Evolutionary conservation across 129 eudicot genomes (phyloP).

Genomic region (Pulicaria dysenterica): DNA sequence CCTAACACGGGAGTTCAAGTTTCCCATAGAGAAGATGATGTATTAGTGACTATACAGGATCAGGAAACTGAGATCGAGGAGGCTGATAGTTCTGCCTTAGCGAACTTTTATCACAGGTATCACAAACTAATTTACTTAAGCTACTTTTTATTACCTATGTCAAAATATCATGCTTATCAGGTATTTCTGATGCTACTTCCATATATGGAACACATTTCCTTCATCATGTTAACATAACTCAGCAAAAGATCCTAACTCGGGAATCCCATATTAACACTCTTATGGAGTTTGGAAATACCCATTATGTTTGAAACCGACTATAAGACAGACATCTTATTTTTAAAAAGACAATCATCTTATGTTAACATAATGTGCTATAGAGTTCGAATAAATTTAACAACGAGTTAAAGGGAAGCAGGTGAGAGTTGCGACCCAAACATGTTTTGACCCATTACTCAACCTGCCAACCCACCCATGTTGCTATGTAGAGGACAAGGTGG

Average conservation of each 20-base stretch:
- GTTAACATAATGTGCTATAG: no score
- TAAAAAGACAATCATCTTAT: no score
- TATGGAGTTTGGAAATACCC: no score
- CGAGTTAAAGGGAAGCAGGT: not conserved
- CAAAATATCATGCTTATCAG: not conserved
- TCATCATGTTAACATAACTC: no score
- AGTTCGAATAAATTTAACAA: no score
- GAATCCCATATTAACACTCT: no score
- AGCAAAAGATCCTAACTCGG: no score
- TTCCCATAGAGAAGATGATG: constrained; percentile 55
- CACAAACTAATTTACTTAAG: not conserved
- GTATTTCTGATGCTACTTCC: constrained; percentile 3
- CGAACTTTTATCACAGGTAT: constrained; percentile 83
- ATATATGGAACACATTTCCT: not conserved
- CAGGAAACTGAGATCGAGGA: constrained; percentile 56
- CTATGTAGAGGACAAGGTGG: not conserved
- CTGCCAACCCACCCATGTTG: not conserved
- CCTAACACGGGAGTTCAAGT: constrained; percentile 47
- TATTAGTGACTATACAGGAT: constrained; percentile 64
- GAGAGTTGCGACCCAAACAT: not conserved
- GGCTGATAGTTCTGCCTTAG: constrained; percentile 60
- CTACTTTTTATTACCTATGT: not conserved
- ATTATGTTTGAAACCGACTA: no score
- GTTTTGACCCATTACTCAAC: not conserved
- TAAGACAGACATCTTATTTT: no score